Evolutionary conservation across 108 stramenopile species (phyloP).

Genomic region (Epipyxis sp.): DNA sequence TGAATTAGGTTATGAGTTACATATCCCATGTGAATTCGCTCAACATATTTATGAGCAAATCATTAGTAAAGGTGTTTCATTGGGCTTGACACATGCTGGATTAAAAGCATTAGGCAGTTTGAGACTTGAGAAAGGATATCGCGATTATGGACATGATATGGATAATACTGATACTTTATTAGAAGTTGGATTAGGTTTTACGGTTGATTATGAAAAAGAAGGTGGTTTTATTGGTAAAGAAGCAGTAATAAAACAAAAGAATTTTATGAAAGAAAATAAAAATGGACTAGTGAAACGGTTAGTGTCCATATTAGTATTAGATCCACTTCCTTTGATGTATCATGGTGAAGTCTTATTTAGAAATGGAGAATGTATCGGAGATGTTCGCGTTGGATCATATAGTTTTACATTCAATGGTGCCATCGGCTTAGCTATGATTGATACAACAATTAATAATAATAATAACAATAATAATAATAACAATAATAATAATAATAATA

Average conservation of each 20-base stretch:
- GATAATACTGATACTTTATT: slow-evolving; percentile 68
- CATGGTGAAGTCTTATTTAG: slow-evolving; percentile 69
- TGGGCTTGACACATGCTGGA: slow-evolving; percentile 56
- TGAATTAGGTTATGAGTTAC: slow-evolving; percentile 72
- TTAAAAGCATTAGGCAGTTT: slow-evolving; percentile 66
- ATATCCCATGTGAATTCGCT: slow-evolving; percentile 65
- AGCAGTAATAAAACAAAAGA: slow-evolving; percentile 36
- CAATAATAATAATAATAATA: not conserved
- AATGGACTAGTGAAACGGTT: slow-evolving; percentile 56
- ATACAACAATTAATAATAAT: not conserved
- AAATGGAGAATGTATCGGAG: slow-evolving; percentile 62
- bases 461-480: not conserved
- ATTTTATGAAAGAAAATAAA: slow-evolving; percentile 34
- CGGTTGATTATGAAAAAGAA: slow-evolving; percentile 63
- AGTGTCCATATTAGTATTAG: slow-evolving; percentile 51
- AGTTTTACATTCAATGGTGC: slow-evolving; percentile 67
- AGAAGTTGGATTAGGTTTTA: slow-evolving; percentile 67
- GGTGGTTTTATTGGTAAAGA: slow-evolving; percentile 67
- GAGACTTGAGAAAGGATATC: slow-evolving; percentile 70
- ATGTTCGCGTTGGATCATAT: slow-evolving; percentile 64
- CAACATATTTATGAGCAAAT: slow-evolving; percentile 62
- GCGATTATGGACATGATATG: slow-evolving; percentile 78
- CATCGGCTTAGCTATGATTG: slow-evolving; percentile 65
- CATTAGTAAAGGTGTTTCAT: slow-evolving; percentile 38
- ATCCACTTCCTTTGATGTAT: slow-evolving; percentile 55